Evolutionary conservation across 139 green algal genomes (phyloP), one percentile per base, ranked within the genome.

Genomic region (Pleodorina starrii): DNA sequence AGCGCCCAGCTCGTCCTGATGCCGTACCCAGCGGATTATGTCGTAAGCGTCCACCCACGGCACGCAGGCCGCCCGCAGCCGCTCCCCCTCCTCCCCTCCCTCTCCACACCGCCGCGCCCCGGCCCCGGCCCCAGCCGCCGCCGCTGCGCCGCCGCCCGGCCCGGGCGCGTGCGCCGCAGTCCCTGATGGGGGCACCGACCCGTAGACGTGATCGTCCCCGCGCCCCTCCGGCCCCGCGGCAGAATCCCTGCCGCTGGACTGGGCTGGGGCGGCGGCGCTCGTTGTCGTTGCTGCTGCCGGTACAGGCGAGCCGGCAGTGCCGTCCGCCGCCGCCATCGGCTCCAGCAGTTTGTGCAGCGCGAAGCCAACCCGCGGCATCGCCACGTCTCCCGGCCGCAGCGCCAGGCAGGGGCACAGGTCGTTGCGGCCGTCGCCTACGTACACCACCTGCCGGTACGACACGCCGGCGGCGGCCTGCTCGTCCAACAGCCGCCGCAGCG

Each of bases 331-430:
- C n/a, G n/a, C n/a, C n/a, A n/a, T n/a, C n/a, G 69, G 74, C 48
- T 42, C 44, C 68, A 93, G 69, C 69, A 88, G 57, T 84, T 89
- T 89, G 50, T 91, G 76, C 44, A 94, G 74, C 14, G 91, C 85
- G 40, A 89, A 92, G 11, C 91, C 91, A 17, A 48, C 35, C 10
- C 91, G 72, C 29, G 85, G 51, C 72, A 92, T 91, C 7, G 73
- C 86, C 12, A 89, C 71, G 44, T 94, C 91, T 0, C n/a, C 32
- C 4, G 21, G 51, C 38, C 78, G 23, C 57, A 66, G 29, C 60
- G 19, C 27, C 54, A 84, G 74, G 9, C 48, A 51, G 40, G 91
- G 91, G 57, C 91, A 94, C 51, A 92, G 68, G 73, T 94, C 91
- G 69, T 94, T 94, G 32, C 75, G 72, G 51, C 90, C 80, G 27